Conservation (phyloP, 2,329 filamentous ascomycete genomes). For the Colletotrichum abscissum region DNA sequence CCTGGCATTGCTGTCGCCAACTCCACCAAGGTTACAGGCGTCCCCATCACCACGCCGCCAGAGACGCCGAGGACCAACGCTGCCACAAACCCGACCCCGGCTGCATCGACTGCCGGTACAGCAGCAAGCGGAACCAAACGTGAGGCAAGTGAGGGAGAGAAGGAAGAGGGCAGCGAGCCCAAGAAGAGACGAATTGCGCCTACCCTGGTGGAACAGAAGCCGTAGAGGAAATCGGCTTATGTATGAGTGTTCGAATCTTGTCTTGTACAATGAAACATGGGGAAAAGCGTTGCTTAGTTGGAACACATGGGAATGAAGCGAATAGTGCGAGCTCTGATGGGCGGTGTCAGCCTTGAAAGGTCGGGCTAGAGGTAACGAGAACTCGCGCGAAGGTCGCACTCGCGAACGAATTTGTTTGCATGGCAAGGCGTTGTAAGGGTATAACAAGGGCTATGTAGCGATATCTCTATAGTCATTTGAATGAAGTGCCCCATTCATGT, state of each 20-base stretch:
- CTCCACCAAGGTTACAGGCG: slow-evolving; percentile 69
- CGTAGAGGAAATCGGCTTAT: background rate
- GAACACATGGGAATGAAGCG: slow-evolving; percentile 6
- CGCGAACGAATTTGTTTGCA: slow-evolving; percentile 33
- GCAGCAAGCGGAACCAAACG: slow-evolving; percentile 61
- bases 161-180: slow-evolving; percentile 63
- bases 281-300: slow-evolving; percentile 31
- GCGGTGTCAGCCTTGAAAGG: background rate
- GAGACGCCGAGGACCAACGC: slow-evolving; percentile 79
- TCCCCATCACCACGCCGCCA: slow-evolving; percentile 89
- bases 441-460: slow-evolving; percentile 23
- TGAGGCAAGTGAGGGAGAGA: slow-evolving; percentile 66
- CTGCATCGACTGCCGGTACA: slow-evolving; percentile 33
- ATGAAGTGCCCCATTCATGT: slow-evolving; percentile 3
- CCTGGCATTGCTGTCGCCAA: slow-evolving; percentile 81
- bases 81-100: slow-evolving; percentile 38
- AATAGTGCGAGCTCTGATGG: slow-evolving; percentile 13
- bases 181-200: slow-evolving; percentile 80
- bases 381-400: slow-evolving; percentile 1
- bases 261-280: slow-evolving; percentile 32
- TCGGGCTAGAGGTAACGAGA: background rate
- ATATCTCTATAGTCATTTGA: slow-evolving; percentile 14
- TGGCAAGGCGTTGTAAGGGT: slow-evolving; percentile 35
- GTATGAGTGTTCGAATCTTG: background rate
- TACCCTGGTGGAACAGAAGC: slow-evolving; percentile 60